A percentile compares a stretch with the other conserved stretches of the same genome.
Evolutionary conservation across 495 filamentous ascomycete genomes (phyloP).

Genomic region (Bryoglossum gracile): DNA sequence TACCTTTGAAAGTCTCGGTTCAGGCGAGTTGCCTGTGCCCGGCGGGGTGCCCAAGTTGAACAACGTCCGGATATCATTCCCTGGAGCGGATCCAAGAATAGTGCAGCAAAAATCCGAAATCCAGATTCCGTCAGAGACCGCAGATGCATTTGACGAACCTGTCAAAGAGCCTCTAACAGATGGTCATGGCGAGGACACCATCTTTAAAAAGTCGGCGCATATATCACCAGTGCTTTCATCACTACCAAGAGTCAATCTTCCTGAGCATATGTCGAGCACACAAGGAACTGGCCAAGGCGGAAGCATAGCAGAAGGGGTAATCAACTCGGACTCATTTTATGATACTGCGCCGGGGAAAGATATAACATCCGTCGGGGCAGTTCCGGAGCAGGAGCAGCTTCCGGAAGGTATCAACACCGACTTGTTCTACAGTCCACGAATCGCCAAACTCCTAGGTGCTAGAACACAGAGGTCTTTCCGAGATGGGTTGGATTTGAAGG

Average conservation of each 20-base stretch:
- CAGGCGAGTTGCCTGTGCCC: constrained; percentile 12
- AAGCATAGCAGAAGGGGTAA: constrained; percentile 33
- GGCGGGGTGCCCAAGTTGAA: constrained; percentile 20
- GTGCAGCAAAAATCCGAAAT: constrained; percentile 47
- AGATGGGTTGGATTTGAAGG: constrained; percentile 4
- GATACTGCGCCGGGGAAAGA: neutral
- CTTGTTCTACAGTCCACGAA: constrained; percentile 53
- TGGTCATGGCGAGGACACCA: constrained; percentile 50
- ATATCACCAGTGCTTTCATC: constrained; percentile 43
- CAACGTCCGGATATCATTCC: constrained; percentile 10
- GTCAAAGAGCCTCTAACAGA: constrained; percentile 12
- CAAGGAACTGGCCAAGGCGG: constrained; percentile 14
- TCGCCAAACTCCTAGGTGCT: constrained; percentile 47
- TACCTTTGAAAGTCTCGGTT: constrained; percentile 3
- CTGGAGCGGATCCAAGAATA: constrained; percentile 34
- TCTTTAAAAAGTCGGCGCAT: constrained; percentile 44
- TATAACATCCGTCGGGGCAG: constrained; percentile 7
- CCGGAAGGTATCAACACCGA: constrained; percentile 52
- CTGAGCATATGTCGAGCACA: constrained; percentile 38
- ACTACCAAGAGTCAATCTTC: constrained; percentile 52
- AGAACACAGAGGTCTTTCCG: constrained; percentile 16
- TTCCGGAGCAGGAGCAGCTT: constrained; percentile 33
- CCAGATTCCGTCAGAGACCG: constrained; percentile 45
- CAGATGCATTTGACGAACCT: constrained; percentile 30
- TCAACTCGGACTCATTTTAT: constrained; percentile 52